Base-by-base conservation (phyloP, 2,329 filamentous ascomycete species). In the Xylaria sp. region DNA sequence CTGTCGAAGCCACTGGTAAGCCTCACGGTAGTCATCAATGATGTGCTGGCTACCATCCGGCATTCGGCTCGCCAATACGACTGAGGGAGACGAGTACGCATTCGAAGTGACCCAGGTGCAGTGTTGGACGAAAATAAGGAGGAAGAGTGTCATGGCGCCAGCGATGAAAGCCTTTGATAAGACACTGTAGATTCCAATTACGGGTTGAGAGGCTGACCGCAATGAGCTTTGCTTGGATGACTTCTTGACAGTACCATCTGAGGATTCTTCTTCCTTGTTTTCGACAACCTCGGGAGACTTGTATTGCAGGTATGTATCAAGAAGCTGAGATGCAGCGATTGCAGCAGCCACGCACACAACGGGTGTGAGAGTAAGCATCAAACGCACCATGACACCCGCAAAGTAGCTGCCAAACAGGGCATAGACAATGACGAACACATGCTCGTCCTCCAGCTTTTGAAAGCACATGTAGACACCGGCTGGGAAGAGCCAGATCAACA, bases 101-200 rank as follows among this genome's bases (percentile, higher is more conserved):
- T 98, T 98, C 6, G 96, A 98, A 18, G 96, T 99, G 62, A 99
- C 96, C 96, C 97, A 99, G 12, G 96, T 99, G 84, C 96, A 99
- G 85, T 99, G 96, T 62, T 95, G 88, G 66, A 99, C 96, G 79
- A 99, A 99, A 70, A 99, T 87, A 70, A 98, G 82, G 7, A 99
- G 88, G 80, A 97, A 99, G 46, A 93, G 81, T 12, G 90, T 89
- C 78, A 94, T 88, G 58, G 89, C 88, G 52, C 85, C 88, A 31
- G 93, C 90, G 46, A 98, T 89, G n/a, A 92, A 83, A 12, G 88
- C 81, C 85, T 97, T 98, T 69, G 94, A 97, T 44, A 94, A 81
- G 69, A 86, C 85, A 60, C 89, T 92, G 83, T 95, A 97, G 76
- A 99, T 91, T 20, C 96, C 97, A 65, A 98, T 86, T 18, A 92